phyloP scores from a whole-genome alignment of 2,329 filamentous ascomycete species.

The Alternaria gaisen region DNA sequence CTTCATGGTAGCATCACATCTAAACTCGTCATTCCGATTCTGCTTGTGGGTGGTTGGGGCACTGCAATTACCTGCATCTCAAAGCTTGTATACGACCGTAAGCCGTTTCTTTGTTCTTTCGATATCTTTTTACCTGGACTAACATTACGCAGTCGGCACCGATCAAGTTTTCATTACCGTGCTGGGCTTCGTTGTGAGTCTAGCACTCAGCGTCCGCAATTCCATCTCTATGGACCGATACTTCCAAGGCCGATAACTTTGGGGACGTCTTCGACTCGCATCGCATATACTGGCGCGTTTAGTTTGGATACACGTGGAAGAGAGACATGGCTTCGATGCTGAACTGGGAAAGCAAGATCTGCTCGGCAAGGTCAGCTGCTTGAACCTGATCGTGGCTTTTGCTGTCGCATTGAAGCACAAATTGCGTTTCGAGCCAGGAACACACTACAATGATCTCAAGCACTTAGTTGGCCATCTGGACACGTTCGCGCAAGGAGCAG shows the following conservation, averaged over 20 bases:
- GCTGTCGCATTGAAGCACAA: conserved; percentile 81
- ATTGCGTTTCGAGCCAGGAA: conserved; percentile 84
- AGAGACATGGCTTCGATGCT: conserved; percentile 59
- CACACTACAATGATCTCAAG: conserved; percentile 75
- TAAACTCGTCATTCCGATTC: conserved; percentile 74
- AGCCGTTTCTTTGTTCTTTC: background rate
- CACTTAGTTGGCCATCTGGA: conserved; percentile 75
- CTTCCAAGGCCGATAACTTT: conserved; percentile 69
- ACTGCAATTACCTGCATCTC: conserved; percentile 66
- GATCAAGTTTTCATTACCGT: conserved; percentile 56
- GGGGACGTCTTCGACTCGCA: conserved; percentile 64
- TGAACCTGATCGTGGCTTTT: conserved; percentile 82
- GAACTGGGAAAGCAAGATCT: conserved; percentile 70
- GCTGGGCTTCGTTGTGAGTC: conserved; percentile 75
- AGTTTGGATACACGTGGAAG: conserved; percentile 82
- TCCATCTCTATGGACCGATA: conserved; percentile 78
- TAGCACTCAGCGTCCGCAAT: conserved; percentile 76
- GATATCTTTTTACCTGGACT: background rate
- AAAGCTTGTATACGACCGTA: conserved; percentile 52
- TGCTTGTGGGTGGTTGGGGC: conserved; percentile 70
- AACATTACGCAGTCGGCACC: conserved; percentile 59
- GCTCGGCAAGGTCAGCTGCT: conserved; percentile 68
- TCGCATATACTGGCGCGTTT: conserved; percentile 70
- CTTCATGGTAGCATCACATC: conserved; percentile 78
- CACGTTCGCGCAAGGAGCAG: conserved; percentile 71